These are phyloP conservation scores for Penicillium simplicissimum DNA, from an alignment of 495 filamentous ascomycete genomes.

Conservation along the genomic window DNA sequence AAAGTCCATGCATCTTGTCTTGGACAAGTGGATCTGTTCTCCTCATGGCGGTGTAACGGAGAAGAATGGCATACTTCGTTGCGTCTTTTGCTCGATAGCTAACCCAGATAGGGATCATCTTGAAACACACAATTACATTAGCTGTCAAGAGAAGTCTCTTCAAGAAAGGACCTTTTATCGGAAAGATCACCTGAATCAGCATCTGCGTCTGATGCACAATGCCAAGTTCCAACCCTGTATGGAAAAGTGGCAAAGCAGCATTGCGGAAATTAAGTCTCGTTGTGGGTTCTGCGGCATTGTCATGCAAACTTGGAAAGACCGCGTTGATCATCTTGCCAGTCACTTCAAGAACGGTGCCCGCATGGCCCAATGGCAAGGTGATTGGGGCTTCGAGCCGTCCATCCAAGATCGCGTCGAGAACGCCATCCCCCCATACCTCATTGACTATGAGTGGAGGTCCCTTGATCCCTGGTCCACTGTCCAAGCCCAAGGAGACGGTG, in stretches of 20 bases:
- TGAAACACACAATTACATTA: conserved; percentile 71
- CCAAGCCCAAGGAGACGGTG: conserved; percentile 16
- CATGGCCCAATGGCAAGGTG: conserved; percentile 78
- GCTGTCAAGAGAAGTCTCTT: conserved; percentile 71
- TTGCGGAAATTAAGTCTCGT: conserved; percentile 68
- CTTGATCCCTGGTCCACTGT: conserved; percentile 40
- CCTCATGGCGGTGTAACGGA: conserved; percentile 52
- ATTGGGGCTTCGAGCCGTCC: conserved; percentile 73
- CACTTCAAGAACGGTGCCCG: conserved; percentile 72
- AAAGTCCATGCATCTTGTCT: conserved; percentile 77
- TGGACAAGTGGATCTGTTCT: conserved; percentile 87
- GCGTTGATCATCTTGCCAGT: conserved; percentile 69
- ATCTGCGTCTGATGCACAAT: conserved; percentile 77
- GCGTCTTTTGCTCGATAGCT: conserved; percentile 70
- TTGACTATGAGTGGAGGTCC: conserved; percentile 42
- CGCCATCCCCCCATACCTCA: conserved; percentile 64
- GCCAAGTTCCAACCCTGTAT: conserved; percentile 68
- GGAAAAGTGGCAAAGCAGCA: conserved; percentile 76
- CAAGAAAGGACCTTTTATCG: conserved; percentile 81
- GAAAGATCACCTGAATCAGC: conserved; percentile 86
- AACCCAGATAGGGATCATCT: conserved; percentile 71
- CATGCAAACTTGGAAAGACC: conserved; percentile 70
- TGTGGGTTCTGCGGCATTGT: conserved; percentile 71
- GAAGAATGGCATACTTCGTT: conserved; percentile 48
- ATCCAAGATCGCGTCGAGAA: conserved; percentile 71